Base-by-base conservation (phyloP, 192 early-diverging fungal genomes). In the Coemansia sp. region DNA sequence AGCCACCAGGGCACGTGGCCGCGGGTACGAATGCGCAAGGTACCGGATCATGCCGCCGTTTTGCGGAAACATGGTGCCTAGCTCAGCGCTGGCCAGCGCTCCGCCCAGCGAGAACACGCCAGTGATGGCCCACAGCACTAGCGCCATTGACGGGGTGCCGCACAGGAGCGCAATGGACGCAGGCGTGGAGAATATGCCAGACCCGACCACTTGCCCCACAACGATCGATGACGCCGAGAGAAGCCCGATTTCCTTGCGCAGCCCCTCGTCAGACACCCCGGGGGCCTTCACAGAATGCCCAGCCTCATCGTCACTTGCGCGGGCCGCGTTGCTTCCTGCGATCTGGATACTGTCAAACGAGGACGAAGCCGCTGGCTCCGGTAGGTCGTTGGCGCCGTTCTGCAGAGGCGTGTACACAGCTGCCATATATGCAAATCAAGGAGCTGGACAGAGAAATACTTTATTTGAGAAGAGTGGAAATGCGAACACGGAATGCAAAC, bases 21-120 rank as follows among this genome's bases (percentile, higher is more conserved):
- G 61, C 19, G 50, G 76, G 55, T 79, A 85, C 5, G 91, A 87
- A 63, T 89, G 84, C 25, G 88, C 82, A 20, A 98, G 73, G 76
- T 98, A 98, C 1, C 89, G 85, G 67, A 89, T 85, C 70, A 95
- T 94, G 11, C 94, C 95, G 50, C 95, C 95, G 65, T 91, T 92
- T 49, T 84, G 81, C 9, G 95, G 94, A 29, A 94, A 85, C 74
- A 90, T 88, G 9, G 92, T 85, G 7, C 95, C 95, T 9, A 98
- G 79, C 67, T 98, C 95, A 8, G 92, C 90, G 70, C 94, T 95
- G 65, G 89, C 90, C 49, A 94, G 74, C 0, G 89, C 90, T 41
- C 94, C 95, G 10, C 86, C 83, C 67, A 96, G 82, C 2, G 93
- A 89, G 57, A 92, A 74, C 19, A 93, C 66, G 8, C 89, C 91